Percentiles rank a stretch among this genome's conserved stretches.
Evolutionary conservation across 176 grass and related monocot species (phyloP).

Genomic region (Ampelocalamus luodianensis): DNA sequence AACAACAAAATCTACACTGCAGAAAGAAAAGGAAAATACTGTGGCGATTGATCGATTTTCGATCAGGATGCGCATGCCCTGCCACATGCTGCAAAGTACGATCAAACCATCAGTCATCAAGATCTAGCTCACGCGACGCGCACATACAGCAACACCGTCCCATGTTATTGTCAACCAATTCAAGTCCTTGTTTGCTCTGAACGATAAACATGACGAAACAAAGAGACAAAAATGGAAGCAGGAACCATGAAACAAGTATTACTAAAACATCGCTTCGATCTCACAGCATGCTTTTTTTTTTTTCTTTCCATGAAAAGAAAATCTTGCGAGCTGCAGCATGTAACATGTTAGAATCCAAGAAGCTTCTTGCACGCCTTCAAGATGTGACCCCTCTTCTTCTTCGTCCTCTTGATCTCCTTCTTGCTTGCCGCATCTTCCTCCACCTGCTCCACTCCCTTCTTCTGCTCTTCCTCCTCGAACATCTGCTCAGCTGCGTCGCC

Average conservation of each 20-base stretch:
- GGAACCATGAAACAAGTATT: not conserved
- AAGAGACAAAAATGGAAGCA: not conserved
- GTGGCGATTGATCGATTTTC: too few relatives aligned
- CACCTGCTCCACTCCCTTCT: not conserved
- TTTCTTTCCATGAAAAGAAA: not conserved
- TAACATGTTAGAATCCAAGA: slow-evolving; percentile 43
- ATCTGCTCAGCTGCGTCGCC: not conserved
- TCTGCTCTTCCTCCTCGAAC: slow-evolving; percentile 12
- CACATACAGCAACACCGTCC: not conserved
- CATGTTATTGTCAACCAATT: slow-evolving; percentile 18
- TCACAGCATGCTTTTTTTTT: not conserved
- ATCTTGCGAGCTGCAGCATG: not conserved
- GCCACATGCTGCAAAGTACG: slow-evolving; percentile 3
- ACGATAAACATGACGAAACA: slow-evolving; percentile 31
- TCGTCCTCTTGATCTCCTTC: slow-evolving; percentile 12
- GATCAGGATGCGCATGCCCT: too few relatives aligned
- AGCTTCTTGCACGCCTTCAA: slow-evolving; percentile 52
- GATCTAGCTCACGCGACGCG: slow-evolving; percentile 13
- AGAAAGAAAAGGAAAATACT: too few relatives aligned
- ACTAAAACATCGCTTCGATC: not conserved
- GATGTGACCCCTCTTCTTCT: slow-evolving; percentile 21
- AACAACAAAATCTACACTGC: too few relatives aligned
- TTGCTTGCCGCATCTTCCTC: not conserved
- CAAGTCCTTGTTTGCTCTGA: slow-evolving; percentile 1
- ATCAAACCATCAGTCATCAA: not conserved